Evolutionary conservation across 148 eudicot species (phyloP), one percentile per base, ranked within the genome.

Genomic region (Vaccinium vitisidaea): DNA sequence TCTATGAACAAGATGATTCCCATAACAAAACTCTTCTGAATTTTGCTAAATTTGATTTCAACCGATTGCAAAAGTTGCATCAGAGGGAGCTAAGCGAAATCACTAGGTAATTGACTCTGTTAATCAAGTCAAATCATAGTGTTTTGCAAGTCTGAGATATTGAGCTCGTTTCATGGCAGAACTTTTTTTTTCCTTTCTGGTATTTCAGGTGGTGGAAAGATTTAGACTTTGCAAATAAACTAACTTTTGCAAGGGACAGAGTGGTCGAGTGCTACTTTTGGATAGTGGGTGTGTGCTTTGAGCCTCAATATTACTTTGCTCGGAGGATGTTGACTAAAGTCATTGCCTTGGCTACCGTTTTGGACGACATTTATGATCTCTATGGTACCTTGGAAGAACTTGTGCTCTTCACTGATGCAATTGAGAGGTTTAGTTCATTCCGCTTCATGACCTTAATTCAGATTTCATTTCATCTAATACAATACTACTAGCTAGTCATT

Each of bases 11-110:
- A 82, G 77, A 86, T 18, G 88, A 84, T 30, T 43, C 89, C n/a
- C 81, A 86, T 86, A 85, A 89, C 15, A 83, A 86, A 8, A 83
- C 84, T 2, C 89, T 93, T 1, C 74, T 93, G 16, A 82, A 69
- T 8, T 87, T 93, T 3, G 93, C 93, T 0, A 90, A 90, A 80
- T 30, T 90, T 0, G 93, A 93, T 86, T 93, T 93, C 77, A 88
- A 90, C 78, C 67, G 84, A 18, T 75, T 92, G 18, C 95, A 93
- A 65, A 61, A 73, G 21, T 8, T 90, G 67, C 92, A 93, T 83
- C 88, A 87, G 11, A 81, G 75, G 71, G 94, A 93, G 79, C 82
- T 91, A 1, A 77, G 85, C 58, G 89, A 88, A 4, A 56, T 90
- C 19, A 79, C 73, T n/a, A 88, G 85, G 92, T 92, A 12, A 52